Evolutionary conservation across 106 monocot species (phyloP), one percentile per base, ranked within the genome.

Genomic region (Hemerocallis citrina): DNA sequence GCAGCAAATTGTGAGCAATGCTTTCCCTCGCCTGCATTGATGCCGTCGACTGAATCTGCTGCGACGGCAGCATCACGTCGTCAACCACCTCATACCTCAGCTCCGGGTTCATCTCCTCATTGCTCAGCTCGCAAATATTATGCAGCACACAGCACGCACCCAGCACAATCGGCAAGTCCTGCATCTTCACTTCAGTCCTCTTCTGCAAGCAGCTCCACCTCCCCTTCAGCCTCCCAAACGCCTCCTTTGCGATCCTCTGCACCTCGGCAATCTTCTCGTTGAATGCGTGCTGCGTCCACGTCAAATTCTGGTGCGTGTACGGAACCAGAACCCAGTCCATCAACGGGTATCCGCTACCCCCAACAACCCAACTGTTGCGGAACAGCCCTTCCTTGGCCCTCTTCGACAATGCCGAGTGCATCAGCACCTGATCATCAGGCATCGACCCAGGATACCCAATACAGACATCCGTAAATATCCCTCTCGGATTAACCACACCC

Each of bases 231-330:
- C 74, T 70, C 7, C 64, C 74, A 37, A 88, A 88, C 0, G 88
- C 79, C 50, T 88, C 83, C 40, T 41, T 74, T 7, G 83, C 76
- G 0, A 72, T 66, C 38, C 76, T 11, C 79, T 80, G 79, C 34
- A 88, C 83, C 31, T 88, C 88, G 50, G 74, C 79, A 17, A 88
- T 77, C 80, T 88, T 88, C 68, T 83, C 83, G 31, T 88, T 88
- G 79, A 88, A 88, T 38, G 88, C 83, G 71, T 88, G 88, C 73
- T 88, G 83, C 34, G 88, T 80, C 88, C 88, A 88, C 4, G 88
- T 88, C 37, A 88, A 62, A 54, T 88, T 83, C 31, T 61, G 76
- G 71, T 83, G 88, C 0, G 71, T 48, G 73, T 88, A 88, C n/a
- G 88, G 88, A 3, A 88, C 88, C 49, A 88, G 68, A 5, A 88